Conservation (phyloP, 768 basidiomycete species). For the Leccinellum rugosiceps region DNA sequence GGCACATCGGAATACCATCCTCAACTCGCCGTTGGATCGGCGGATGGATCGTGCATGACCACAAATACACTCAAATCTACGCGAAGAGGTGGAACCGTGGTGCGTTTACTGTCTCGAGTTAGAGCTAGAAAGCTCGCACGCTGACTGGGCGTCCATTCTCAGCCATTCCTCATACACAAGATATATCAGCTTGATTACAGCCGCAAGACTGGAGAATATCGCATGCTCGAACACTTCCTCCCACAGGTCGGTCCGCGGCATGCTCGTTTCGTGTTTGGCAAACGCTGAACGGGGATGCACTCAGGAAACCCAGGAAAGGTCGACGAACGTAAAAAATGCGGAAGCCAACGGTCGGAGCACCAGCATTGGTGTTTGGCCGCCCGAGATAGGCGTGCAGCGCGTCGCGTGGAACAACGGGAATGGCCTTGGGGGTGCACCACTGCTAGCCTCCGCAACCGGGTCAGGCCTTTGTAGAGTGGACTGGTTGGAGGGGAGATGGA, state of each 20-base stretch:
- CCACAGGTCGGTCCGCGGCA: slow-evolving; percentile 51
- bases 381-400: slow-evolving; percentile 72
- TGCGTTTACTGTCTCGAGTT: slow-evolving; percentile 33
- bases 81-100: slow-evolving; percentile 67
- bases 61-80: slow-evolving; percentile 69
- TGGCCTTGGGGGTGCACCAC: slow-evolving; percentile 53
- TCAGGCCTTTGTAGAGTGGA: slow-evolving; percentile 88
- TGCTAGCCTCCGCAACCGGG: slow-evolving; percentile 78
- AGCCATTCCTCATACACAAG: slow-evolving; percentile 78
- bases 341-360: slow-evolving; percentile 20
- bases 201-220: slow-evolving; percentile 65
- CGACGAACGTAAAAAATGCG: slow-evolving; percentile 28
- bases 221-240: slow-evolving; percentile 86
- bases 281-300: neutral
- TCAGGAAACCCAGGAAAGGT: slow-evolving; percentile 47
- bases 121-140: neutral
- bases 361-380: slow-evolving; percentile 72
- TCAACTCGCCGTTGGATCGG: slow-evolving; percentile 75
- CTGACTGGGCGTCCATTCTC: neutral
- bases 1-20: slow-evolving; percentile 83
- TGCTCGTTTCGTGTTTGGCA: neutral
- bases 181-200: slow-evolving; percentile 89
- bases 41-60: slow-evolving; percentile 79
- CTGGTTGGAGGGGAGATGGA: slow-evolving; percentile 72
- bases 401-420: slow-evolving; percentile 79